Conservation (phyloP, 495 filamentous ascomycete genomes). For the Podospora sp. region DNA sequence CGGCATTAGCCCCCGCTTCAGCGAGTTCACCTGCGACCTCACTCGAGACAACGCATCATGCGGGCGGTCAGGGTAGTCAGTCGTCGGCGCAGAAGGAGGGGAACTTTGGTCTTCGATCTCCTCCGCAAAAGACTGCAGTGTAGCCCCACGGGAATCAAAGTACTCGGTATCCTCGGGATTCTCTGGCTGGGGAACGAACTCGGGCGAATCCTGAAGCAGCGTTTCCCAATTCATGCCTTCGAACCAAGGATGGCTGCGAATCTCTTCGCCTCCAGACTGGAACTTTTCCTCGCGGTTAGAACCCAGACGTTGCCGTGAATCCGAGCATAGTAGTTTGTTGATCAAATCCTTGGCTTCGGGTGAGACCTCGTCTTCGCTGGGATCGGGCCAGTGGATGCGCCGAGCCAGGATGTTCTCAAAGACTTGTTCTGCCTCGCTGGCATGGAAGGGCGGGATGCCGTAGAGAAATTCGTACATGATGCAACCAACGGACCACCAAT, state of each 20-base stretch:
- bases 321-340: slow-evolving; percentile 80
- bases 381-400: slow-evolving; percentile 84
- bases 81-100: slow-evolving; percentile 65
- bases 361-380: slow-evolving; percentile 71
- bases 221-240: slow-evolving; percentile 85
- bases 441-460: slow-evolving; percentile 92
- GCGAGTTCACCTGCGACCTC: slow-evolving; percentile 75
- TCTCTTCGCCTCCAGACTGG: slow-evolving; percentile 82
- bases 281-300: slow-evolving; percentile 80
- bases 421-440: slow-evolving; percentile 84
- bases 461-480: slow-evolving; percentile 97
- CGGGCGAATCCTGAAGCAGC: slow-evolving; percentile 85
- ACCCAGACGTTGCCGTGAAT: slow-evolving; percentile 79
- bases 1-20: slow-evolving; percentile 89
- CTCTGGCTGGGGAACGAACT: slow-evolving; percentile 90
- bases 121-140: slow-evolving; percentile 83
- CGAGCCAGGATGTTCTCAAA: slow-evolving; percentile 94
- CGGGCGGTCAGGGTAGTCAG: slow-evolving; percentile 80
- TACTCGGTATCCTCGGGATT: slow-evolving; percentile 98
- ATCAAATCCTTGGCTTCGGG: slow-evolving; percentile 90
- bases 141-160: slow-evolving; percentile 90
- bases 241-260: slow-evolving; percentile 89
- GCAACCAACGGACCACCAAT: slow-evolving; percentile 99
- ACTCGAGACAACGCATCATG: slow-evolving; percentile 94
- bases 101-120: slow-evolving; percentile 89